phyloP scores from a whole-genome alignment of 208 protist genomes.

The Trypanosoma congolense region DNA sequence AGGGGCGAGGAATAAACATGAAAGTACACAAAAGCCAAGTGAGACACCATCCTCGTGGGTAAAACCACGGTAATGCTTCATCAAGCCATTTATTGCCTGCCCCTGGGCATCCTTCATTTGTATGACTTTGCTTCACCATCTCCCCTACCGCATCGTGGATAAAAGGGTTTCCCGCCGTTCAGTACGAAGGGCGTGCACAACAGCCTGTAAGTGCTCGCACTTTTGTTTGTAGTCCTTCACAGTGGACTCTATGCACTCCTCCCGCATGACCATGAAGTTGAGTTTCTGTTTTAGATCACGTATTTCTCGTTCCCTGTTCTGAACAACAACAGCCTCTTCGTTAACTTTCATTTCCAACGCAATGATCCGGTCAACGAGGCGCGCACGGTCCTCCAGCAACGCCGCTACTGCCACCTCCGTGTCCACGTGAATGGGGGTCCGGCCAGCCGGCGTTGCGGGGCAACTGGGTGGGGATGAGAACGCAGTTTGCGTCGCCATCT shows the following conservation, averaged over 20 bases:
- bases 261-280: slow-evolving; percentile 20
- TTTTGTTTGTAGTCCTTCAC: slow-evolving; percentile 24
- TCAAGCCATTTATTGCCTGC: too few species aligned
- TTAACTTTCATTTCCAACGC: slow-evolving; percentile 14
- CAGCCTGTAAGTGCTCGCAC: slow-evolving; percentile 18
- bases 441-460: neutral
- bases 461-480: neutral
- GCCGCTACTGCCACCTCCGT: slow-evolving; percentile 7
- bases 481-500: slow-evolving; percentile 17
- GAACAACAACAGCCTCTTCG: slow-evolving; percentile 13
- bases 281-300: slow-evolving; percentile 13
- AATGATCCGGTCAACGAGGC: slow-evolving; percentile 24
- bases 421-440: neutral
- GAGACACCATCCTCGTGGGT: neutral
- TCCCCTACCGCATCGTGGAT: slow-evolving; percentile 2
- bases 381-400: slow-evolving; percentile 18
- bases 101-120: neutral
- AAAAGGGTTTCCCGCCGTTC: slow-evolving; percentile 29
- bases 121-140: neutral
- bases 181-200: slow-evolving; percentile 23
- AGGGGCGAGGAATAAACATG: neutral
- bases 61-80: too few species aligned
- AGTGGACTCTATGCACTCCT: slow-evolving; percentile 27
- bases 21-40: neutral
- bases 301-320: slow-evolving; percentile 19